These are phyloP conservation scores for Ambispora gerdemannii DNA, from an alignment of 192 early-diverging fungal species.

Conservation along the genomic window DNA sequence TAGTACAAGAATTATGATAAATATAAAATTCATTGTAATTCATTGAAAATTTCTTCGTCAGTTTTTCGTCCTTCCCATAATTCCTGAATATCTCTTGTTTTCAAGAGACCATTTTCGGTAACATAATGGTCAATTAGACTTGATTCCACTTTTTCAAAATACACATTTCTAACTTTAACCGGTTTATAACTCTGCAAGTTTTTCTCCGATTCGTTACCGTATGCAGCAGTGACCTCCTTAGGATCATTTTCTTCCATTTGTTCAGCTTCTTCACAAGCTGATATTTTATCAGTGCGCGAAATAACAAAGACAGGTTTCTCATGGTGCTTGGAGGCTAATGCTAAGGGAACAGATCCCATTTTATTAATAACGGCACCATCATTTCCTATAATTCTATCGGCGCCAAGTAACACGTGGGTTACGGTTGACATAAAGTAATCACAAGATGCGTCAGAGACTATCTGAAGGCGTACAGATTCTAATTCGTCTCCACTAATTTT, in stretches of 20 bases:
- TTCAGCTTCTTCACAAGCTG: not conserved
- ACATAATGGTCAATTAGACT: constrained; percentile 15
- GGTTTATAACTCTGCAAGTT: not conserved
- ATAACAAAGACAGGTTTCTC: constrained; percentile 6
- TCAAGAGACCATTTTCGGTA: too few species aligned
- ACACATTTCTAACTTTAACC: constrained; percentile 23
- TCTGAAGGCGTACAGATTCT: not conserved
- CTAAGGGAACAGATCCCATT: constrained; percentile 12
- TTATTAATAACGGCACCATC: constrained; percentile 23
- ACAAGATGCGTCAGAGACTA: constrained; percentile 19
- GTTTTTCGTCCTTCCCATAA: too few species aligned
- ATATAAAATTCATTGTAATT: too few species aligned
- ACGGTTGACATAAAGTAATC: constrained; percentile 22
- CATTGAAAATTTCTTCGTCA: too few species aligned
- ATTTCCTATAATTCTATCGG: constrained; percentile 20
- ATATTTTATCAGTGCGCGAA: constrained; percentile 3
- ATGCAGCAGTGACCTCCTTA: not conserved
- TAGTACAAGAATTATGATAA: too few species aligned
- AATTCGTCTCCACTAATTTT: not conserved
- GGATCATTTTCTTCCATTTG: constrained; percentile 25
- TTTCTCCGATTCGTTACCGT: not conserved
- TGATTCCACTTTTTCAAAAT: constrained; percentile 27
- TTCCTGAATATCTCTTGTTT: too few species aligned
- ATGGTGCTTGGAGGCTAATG: constrained; percentile 7
- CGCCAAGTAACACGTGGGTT: constrained; percentile 21